Evolutionary conservation across 2,329 filamentous ascomycete genomes (phyloP), one percentile per base, ranked within the genome.

Genomic region (Diaporthe aspalathi): DNA sequence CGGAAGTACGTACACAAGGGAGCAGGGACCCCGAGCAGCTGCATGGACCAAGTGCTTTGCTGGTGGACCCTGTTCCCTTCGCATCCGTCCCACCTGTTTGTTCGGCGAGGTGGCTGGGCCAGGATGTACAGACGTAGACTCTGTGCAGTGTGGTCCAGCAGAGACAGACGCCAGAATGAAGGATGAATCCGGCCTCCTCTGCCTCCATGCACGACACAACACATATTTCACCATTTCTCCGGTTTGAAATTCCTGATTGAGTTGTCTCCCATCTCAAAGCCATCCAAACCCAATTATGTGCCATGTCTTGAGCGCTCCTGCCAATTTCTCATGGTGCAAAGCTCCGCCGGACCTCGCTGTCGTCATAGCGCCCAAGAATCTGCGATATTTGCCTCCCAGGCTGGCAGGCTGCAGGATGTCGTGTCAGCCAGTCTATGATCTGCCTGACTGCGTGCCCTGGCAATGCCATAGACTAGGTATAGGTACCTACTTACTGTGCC

Each of bases 1-100:
- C 27, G 32, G 32, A 5, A 35, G 5, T 5, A 22, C 24, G 24
- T 1, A 8, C 12, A 45, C 40, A 38, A 16, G 45, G 29, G 7
- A 20, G 20, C 45, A 65, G 60, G 60, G 60, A n/a, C 35, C n/a
- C n/a, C n/a, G n/a, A n/a, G 9, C 4, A 2, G 27, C 45, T 38
- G 60, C 60, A 65, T 29, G 29, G 60, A 12, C 45, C 60, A 38
- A 29, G 45, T 16, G 40, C 35, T 38, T 2, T 38, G 22, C 14
- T 63, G 32, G 43, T 38, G 45, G 60, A 24, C 45, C 60, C 43
- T 50, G 60, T 20, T 24, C 27, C 43, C 43, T 63, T 62, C 16
- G 20, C 24, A 22, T 35, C 43, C n/a, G 45, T 35, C 60, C 60
- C 60, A 63, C 60, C 27, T 49, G 60, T 35, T 50, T n/a, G n/a